phyloP scores from a whole-genome alignment of 768 basidiomycete species.

The Rhodocollybia butyracea region DNA sequence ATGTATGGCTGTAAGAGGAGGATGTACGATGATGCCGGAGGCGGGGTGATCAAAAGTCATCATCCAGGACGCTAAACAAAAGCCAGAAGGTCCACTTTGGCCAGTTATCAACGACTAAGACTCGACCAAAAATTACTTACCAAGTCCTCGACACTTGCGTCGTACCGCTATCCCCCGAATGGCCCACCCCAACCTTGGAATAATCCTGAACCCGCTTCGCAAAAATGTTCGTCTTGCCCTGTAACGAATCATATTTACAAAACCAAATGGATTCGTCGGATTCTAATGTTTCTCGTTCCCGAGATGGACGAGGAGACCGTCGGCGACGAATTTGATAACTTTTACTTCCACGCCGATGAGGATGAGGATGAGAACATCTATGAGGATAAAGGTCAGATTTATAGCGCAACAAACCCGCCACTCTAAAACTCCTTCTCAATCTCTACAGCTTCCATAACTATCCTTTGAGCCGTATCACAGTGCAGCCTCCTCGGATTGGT shows the following conservation, averaged over 20 bases:
- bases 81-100: no score
- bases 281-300: conserved; percentile 56
- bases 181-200: conserved; percentile 31
- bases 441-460: conserved; percentile 62
- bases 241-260: conserved; percentile 64
- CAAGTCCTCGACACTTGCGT: conserved; percentile 17
- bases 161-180: conserved; percentile 2
- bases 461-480: conserved; percentile 51
- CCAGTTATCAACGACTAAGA: background rate
- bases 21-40: no score
- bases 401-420: conserved; percentile 54
- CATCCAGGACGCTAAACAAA: conserved; percentile 22
- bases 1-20: no score
- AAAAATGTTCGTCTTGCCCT: conserved; percentile 71
- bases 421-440: conserved; percentile 70
- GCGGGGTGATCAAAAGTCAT: conserved; percentile 24
- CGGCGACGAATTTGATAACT: conserved; percentile 59
- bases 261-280: conserved; percentile 55
- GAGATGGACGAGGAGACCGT: conserved; percentile 54
- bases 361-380: conserved; percentile 39
- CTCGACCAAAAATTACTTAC: conserved; percentile 21
- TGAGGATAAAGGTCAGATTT: conserved; percentile 8
- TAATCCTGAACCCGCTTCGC: conserved; percentile 60
- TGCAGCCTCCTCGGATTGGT: conserved; percentile 65
- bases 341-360: conserved; percentile 66